Evolutionary conservation across 1,284 basidiomycete species (phyloP), one percentile per base, ranked within the genome.

Genomic region (Tilletia horrida): DNA sequence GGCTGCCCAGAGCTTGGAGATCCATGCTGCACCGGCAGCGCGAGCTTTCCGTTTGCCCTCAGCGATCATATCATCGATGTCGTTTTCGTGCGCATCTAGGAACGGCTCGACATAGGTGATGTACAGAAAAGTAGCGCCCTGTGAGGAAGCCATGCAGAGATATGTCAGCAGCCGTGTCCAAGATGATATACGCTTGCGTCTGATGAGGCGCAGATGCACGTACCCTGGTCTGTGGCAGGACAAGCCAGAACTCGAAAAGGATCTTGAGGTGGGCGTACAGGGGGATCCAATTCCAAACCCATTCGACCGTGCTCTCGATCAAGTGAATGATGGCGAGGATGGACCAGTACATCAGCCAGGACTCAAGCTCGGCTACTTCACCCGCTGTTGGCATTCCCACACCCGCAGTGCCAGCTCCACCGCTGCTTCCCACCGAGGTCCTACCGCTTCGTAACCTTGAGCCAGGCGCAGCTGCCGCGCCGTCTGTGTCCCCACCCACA

Each of bases 61-160:
- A 2, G 88, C 87, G 62, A 92, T 84, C 0, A 87, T 84, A n/a
- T 86, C 85, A 80, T 93, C 92, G 80, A 94, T 93, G 76, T 90
- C 87, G 6, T 84, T 77, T 83, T 93, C 91, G 79, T 93, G 90
- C 11, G 85, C 81, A 68, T 85, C 85, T 76, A 94, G 87, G 84
- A 92, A 89, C 0, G 92, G 92, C 63, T 88, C 86, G 14, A 94
- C 86, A 72, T 91, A 88, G 25, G 86, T 84, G 65, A 84, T 84
- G 84, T 93, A 94, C 77, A 94, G 83, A 80, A 88, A 91, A 1
- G 90, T 89, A 0, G 92, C 87, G 27, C 92, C 92, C 72, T 87
- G 73, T 11, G 7, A 14, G 1, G 18, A 4, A 40, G 11, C 4
- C 11, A 6, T 40, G 35, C 4, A 40, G 6, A 40, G 35, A 40